Evolutionary conservation across 192 early-diverging fungal genomes (phyloP), one percentile per base, ranked within the genome.

Genomic region (Thamnidium elegans): DNA sequence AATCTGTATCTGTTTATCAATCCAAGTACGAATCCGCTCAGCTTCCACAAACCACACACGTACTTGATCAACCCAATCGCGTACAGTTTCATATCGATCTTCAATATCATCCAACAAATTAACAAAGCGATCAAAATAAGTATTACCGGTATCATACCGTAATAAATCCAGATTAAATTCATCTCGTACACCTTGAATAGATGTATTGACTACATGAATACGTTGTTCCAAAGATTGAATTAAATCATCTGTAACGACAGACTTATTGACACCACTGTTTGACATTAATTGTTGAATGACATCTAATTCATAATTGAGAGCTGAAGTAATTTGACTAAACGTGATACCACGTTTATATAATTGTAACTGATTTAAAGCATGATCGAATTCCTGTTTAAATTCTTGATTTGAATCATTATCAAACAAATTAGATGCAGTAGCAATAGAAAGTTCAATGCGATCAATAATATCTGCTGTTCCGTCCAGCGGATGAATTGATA

Each of bases 21-120:
- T 68, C 63, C 76, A 68, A 11, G 36, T 21, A 10, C 66, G 63
- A 15, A 78, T 75, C 7, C 66, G 30, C 26, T 71, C 60, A 9
- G 76, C 72, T 21, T 74, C 67, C 11, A 26, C 47, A 50, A 74
- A 71, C 65, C 76, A 74, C 7, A 67, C 47, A 9, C 73, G 59
- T 7, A 75, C 69, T 66, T 75, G 54, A 44, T 67, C 54, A n/a
- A 67, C 52, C 71, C 71, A 72, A 20, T 55, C 47, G 4, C 51
- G 21, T 1, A 72, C 65, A 5, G 47, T 44, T 17, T 63, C 20
- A 30, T 55, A 60, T 15, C 50, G 48, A 21, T 61, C 67, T 47
- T 69, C 58, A 21, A 69, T 43, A 10, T 42, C 36, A 13, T 64
- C 34, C 11, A 64, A 30, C 0, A 43, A 39, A 11, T 53, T 21